These are phyloP conservation scores for Neurospora sp. DNA, from an alignment of 495 filamentous ascomycete species.

Conservation along the genomic window DNA sequence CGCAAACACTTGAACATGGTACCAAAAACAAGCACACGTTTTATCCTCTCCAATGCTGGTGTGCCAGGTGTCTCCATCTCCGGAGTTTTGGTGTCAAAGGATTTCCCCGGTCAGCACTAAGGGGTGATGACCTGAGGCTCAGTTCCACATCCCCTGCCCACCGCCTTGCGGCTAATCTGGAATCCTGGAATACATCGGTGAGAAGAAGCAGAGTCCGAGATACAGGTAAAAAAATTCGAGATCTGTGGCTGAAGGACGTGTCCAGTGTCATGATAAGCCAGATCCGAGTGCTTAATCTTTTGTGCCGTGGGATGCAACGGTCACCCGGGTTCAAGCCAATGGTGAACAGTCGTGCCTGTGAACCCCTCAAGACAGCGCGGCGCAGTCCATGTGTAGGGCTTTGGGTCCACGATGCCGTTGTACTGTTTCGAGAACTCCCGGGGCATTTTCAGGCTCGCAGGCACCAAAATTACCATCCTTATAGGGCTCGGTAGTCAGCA, in stretches of 20 bases:
- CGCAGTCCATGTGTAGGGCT: too few relatives aligned
- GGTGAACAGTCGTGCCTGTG: background rate
- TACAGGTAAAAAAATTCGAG: too few relatives aligned
- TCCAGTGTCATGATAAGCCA: too few relatives aligned
- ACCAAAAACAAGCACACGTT: background rate
- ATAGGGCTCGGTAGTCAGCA: background rate
- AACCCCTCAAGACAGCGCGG: too few relatives aligned
- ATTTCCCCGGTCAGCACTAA: background rate
- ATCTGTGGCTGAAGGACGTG: too few relatives aligned
- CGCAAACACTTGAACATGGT: background rate
- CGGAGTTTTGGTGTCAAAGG: background rate
- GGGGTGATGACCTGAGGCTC: background rate
- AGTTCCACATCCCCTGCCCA: background rate
- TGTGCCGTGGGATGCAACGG: background rate
- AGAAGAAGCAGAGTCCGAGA: background rate
- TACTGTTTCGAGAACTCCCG: too few relatives aligned
- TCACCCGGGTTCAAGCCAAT: background rate
- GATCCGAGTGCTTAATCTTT: too few relatives aligned
- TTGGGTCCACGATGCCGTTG: too few relatives aligned
- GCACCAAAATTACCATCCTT: background rate
- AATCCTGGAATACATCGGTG: background rate
- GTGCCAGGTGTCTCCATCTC: background rate
- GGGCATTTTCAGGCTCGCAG: too few relatives aligned
- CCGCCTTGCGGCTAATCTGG: background rate
- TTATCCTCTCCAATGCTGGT: background rate